Conservation (phyloP, 768 basidiomycete species). For the Amanita rubescens region DNA sequence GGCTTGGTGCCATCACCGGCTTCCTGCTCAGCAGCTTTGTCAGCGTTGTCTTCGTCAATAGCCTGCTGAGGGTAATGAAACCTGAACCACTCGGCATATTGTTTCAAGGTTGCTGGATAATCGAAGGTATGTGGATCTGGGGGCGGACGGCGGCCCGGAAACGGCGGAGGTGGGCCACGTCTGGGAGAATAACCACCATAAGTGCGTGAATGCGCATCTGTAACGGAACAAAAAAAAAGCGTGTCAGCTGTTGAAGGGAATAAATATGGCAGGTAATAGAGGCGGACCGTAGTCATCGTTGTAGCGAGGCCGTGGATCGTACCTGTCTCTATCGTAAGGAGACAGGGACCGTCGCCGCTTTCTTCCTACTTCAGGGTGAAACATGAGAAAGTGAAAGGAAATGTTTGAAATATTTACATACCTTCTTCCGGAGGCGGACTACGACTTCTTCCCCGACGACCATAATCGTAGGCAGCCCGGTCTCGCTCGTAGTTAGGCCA, state of each 20-base stretch:
- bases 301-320: constrained; percentile 77
- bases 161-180: constrained; percentile 44
- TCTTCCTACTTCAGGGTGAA: constrained; percentile 38
- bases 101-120: constrained; percentile 74
- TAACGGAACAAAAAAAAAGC: constrained; percentile 5
- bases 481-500: constrained; percentile 66
- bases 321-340: constrained; percentile 78
- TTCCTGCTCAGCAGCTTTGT: constrained; percentile 79
- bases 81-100: constrained; percentile 86
- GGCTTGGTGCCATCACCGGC: constrained; percentile 79
- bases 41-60: constrained; percentile 73
- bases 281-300: constrained; percentile 73
- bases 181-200: constrained; percentile 55
- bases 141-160: constrained; percentile 54
- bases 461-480: constrained; percentile 58
- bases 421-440: constrained; percentile 70
- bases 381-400: constrained; percentile 4
- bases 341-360: constrained; percentile 78
- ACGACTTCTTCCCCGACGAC: constrained; percentile 67
- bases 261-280: neutral
- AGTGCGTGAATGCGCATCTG: constrained; percentile 60
- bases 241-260: constrained; percentile 10
- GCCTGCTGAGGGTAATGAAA: constrained; percentile 69
- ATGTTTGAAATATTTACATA: constrained; percentile 16
- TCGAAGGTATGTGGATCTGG: constrained; percentile 78